A percentile compares a stretch with the other conserved stretches of the same genome.
These are phyloP conservation scores for Stachybotrys chlorohalonatus DNA, from an alignment of 2,329 filamentous ascomycete genomes.

Conservation along the genomic window DNA sequence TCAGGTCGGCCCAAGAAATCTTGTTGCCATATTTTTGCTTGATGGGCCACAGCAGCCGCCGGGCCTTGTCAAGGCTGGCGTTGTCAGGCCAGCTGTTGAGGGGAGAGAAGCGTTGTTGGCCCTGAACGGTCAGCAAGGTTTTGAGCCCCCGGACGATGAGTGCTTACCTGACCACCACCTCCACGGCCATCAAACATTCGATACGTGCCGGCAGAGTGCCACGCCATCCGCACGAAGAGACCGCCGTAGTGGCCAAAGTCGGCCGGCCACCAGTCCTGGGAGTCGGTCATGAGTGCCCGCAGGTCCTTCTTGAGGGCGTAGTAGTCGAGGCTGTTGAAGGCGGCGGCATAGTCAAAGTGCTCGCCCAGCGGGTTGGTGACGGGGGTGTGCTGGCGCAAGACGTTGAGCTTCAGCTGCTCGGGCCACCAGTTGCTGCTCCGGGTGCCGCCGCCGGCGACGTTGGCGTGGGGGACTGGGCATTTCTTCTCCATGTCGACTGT, in stretches of 20 bases:
- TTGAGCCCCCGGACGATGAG: not conserved
- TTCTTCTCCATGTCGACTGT: not conserved
- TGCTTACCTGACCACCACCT: constrained; percentile 45
- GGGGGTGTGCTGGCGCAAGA: constrained; percentile 62
- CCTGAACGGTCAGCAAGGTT: constrained; percentile 16
- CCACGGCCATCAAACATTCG: constrained; percentile 67
- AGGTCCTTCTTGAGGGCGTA: constrained; percentile 61
- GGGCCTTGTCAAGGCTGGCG: constrained; percentile 69
- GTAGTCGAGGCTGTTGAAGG: constrained; percentile 54
- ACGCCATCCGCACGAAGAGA: constrained; percentile 72
- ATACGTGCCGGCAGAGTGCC: constrained; percentile 75
- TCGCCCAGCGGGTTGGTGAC: constrained; percentile 54
- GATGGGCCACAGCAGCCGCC: constrained; percentile 69
- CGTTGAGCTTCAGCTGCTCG: constrained; percentile 55
- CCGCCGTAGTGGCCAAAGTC: constrained; percentile 77
- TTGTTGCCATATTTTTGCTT: constrained; percentile 81
- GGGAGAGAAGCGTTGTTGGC: constrained; percentile 71
- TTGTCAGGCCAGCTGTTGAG: constrained; percentile 79
- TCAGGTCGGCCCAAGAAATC: constrained; percentile 71
- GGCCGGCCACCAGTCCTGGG: constrained; percentile 73
- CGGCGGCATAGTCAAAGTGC: constrained; percentile 63
- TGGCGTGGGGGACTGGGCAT: constrained; percentile 9
- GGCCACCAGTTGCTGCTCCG: constrained; percentile 69
- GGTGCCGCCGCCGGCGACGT: constrained; percentile 54
- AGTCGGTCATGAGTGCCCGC: constrained; percentile 63